phyloP scores from a whole-genome alignment of 768 basidiomycete species.

The Boletus eberwhitei region DNA sequence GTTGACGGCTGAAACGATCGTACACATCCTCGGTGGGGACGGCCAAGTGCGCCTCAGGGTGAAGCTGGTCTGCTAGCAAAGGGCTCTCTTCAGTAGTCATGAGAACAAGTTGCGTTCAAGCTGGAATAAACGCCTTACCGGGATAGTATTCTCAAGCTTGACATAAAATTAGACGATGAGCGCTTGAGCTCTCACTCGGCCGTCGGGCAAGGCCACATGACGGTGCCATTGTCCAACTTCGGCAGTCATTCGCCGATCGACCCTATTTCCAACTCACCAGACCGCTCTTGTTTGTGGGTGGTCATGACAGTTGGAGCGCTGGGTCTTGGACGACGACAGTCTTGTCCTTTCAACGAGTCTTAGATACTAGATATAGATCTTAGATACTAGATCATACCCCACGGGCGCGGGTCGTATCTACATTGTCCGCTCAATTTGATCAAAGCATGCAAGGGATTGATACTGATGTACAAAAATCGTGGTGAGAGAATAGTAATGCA shows the following conservation, averaged over 20 bases:
- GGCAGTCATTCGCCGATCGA: not conserved
- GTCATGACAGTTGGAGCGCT: no score
- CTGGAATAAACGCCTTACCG: not conserved
- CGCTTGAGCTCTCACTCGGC: no score
- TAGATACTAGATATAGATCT: not conserved
- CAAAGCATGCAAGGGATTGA: not conserved
- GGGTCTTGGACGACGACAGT: not conserved
- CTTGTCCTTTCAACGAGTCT: not conserved
- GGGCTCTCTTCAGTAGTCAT: constrained; percentile 31
- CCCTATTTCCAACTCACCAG: not conserved
- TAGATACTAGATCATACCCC: not conserved
- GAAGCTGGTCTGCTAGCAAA: constrained; percentile 16
- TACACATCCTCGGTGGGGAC: constrained; percentile 41
- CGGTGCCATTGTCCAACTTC: no score
- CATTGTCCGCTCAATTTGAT: not conserved
- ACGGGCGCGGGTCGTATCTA: not conserved
- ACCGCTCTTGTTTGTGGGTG: not conserved
- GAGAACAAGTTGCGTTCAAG: not conserved
- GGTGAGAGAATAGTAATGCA: not conserved
- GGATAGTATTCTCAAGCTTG: no score
- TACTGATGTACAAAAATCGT: not conserved
- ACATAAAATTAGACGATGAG: not conserved
- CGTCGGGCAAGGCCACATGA: no score
- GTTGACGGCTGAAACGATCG: constrained; percentile 48
- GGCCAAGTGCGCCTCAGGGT: not conserved